A percentile compares a stretch with the other conserved stretches of the same genome.
Conservation (phyloP, 352 stramenopile genomes). For the Phytopythium litorale region DNA sequence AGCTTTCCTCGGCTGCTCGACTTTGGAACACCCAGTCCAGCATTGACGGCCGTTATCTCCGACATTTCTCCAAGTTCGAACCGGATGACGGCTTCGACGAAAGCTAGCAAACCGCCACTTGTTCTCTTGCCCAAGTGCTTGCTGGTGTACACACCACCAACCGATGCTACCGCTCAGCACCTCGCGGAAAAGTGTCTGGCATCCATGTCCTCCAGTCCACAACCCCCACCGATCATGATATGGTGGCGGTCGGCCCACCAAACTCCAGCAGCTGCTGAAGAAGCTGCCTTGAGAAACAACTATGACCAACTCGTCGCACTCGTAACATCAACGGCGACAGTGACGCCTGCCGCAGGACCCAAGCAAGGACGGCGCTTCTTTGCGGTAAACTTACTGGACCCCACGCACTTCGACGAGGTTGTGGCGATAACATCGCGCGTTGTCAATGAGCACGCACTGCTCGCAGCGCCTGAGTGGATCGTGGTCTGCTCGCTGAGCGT, state of each 20-base stretch:
- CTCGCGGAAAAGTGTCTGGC: background rate
- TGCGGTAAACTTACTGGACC: slow-evolving; percentile 31
- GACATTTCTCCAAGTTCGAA: background rate
- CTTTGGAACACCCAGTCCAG: background rate
- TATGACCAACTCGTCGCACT: background rate
- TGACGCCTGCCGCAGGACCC: background rate
- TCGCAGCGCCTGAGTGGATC: slow-evolving; percentile 49
- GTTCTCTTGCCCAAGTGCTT: background rate
- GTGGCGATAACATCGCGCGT: slow-evolving; percentile 38
- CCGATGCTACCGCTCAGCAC: background rate
- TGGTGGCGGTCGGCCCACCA: background rate
- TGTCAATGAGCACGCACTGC: slow-evolving; percentile 48
- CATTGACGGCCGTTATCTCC: background rate
- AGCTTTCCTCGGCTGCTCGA: background rate
- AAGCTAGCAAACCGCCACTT: background rate
- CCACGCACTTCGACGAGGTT: slow-evolving; percentile 22
- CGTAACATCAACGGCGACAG: background rate
- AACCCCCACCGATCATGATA: background rate
- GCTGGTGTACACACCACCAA: background rate
- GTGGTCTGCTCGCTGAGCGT: slow-evolving; percentile 28
- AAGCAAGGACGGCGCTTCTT: slow-evolving; percentile 13
- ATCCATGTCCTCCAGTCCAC: background rate
- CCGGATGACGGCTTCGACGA: background rate
- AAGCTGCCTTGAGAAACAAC: background rate
- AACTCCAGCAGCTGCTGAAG: background rate